Evolutionary conservation across 1,284 basidiomycete species (phyloP), one percentile per base, ranked within the genome.

Genomic region (Rhodotorula mucilaginosa): DNA sequence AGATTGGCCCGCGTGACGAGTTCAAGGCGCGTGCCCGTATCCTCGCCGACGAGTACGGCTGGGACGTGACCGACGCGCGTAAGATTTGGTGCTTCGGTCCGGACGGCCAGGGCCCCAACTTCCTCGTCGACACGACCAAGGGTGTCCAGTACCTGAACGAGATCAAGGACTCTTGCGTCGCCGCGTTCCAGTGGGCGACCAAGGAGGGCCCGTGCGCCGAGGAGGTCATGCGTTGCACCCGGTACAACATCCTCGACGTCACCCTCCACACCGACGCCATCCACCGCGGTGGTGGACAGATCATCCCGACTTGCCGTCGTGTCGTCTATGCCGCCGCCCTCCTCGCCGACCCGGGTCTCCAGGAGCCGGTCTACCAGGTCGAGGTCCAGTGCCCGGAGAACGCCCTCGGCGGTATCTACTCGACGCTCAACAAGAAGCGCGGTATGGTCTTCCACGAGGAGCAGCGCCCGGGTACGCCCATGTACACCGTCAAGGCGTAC

Each of bases 51-150:
- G 93, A 97, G 79, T 91, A 86, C 82, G 93, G 93, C 74, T 99
- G 97, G 97, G 97, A 99, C 83, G 95, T 99, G 79, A 97, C 96
- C 75, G 97, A 99, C 81, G 97, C 97, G 79, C 88, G 97, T 83
- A 98, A 97, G 88, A 98, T 99, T 81, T 99, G 97, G 97, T 93
- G 92, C 85, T 99, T 99, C 87, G 96, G 96, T 80, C 97, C 97
- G 77, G 97, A 99, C 80, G 97, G 93, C 69, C 95, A 92, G 78
- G 97, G 97, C 71, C 90, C 97, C 75, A 99, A 99, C 86, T 83
- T 99, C 83, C 85, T 99, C 82, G 92, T 97, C 79, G 97, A 99
- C 85, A 92, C 91, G 80, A 97, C 97, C 81, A 99, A 99, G 88
- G 96, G 94, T 87, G 77, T 78, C 46, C 82, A 83, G 78, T 83